These are phyloP conservation scores for Sapria himalayana DNA, from an alignment of 345 rosid genomes.

Conservation along the genomic window DNA sequence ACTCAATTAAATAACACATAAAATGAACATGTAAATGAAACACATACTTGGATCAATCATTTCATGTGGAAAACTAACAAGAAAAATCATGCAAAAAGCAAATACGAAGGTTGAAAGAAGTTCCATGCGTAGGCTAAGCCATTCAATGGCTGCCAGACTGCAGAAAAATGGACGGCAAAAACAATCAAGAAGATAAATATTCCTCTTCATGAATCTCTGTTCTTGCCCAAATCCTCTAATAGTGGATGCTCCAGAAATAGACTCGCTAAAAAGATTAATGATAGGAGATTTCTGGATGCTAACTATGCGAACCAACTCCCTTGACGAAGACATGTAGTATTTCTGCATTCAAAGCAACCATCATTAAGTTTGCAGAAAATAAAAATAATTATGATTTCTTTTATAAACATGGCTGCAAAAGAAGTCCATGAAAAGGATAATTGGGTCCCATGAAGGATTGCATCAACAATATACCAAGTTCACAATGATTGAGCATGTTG, in stretches of 20 bases:
- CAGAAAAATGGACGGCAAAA: conserved; percentile 95
- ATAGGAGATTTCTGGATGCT: conserved; percentile 98
- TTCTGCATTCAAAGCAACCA: conserved; percentile 37
- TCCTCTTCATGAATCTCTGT: conserved; percentile 90
- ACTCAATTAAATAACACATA: no score
- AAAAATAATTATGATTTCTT: no score
- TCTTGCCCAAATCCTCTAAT: conserved; percentile 98
- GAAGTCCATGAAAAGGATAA: no score
- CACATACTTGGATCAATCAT: conserved; percentile 91
- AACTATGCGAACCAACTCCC: conserved; percentile 95
- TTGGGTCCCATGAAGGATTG: no score
- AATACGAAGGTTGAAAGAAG: conserved; percentile 85
- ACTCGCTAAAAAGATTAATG: conserved; percentile 91
- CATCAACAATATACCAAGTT: no score
- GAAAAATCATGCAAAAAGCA: conserved; percentile 95
- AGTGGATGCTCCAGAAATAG: conserved; percentile 97
- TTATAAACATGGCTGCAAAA: no score
- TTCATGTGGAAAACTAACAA: conserved; percentile 93
- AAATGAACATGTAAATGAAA: conserved; percentile 1
- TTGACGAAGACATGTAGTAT: conserved; percentile 98
- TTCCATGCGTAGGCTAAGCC: conserved; percentile 99
- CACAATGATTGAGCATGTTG: no score
- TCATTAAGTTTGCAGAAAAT: no score
- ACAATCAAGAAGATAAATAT: conserved; percentile 95
- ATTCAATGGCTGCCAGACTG: conserved; percentile 93